Evolutionary conservation across 2,329 filamentous ascomycete genomes (phyloP), one percentile per base, ranked within the genome.

Genomic region (Aspergillus fumigatus): DNA sequence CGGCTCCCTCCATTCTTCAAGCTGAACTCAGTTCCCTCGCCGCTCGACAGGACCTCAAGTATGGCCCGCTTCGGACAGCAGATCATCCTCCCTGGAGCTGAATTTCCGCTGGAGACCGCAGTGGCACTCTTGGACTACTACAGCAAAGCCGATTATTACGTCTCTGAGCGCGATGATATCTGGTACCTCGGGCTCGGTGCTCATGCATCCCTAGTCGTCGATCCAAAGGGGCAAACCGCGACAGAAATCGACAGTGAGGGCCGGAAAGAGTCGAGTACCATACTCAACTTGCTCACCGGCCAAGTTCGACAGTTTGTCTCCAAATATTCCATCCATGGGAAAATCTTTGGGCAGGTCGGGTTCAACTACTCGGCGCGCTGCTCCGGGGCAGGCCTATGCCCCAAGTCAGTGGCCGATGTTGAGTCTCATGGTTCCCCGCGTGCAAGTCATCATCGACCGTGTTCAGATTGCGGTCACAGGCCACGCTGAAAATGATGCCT

Each of bases 311-410:
- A 59, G 11, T 59, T 62, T 19, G 32, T 56, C 9, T 23, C 43
- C 2, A 29, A 52, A 9, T 38, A 61, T 26, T 32, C 21, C 2
- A 38, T 32, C 9, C 7, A 8, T 7, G 55, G 40, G 48, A 59
- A 27, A 26, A 41, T 61, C 14, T 62, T 59, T 35, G 60, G 56
- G 1, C 57, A 62, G 11, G 58, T 52, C 7, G 60, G 60, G 10
- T 62, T 59, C n/a, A 62, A 61, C 47, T 62, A 59, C 29, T 54
- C 59, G 6, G 52, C 59, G 3, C 56, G 58, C 23, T 50, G 50
- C 11, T 53, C 52, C n/a, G 2, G 51, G 58, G 3, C 38, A 57
- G 6, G 5, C 43, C 2, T 61, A 51, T 35, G 50, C 10, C 4
- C 43, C 52, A 17, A 58, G 60, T n/a, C 17, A 41, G 17, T 62